phyloP scores from a whole-genome alignment of 441 rosid genomes.

The Eruca vesicaria region DNA sequence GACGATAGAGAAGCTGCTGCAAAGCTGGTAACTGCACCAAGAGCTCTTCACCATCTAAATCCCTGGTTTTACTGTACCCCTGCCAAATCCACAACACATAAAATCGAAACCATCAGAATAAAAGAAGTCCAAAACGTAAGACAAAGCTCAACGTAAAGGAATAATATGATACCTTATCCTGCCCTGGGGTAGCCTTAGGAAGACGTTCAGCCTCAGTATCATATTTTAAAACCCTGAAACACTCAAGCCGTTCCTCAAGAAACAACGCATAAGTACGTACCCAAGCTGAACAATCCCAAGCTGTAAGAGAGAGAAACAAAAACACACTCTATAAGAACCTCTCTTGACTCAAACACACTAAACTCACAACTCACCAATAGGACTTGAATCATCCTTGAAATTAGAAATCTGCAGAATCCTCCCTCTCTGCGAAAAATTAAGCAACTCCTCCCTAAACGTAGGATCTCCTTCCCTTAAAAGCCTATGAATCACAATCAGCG shows the following conservation, averaged over 20 bases:
- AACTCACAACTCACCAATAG: constrained; percentile 57
- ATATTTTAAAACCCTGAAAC: constrained; percentile 84
- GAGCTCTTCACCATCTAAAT: constrained; percentile 77
- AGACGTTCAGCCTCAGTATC: constrained; percentile 93
- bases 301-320: constrained; percentile 36
- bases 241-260: constrained; percentile 96
- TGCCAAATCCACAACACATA: constrained; percentile 32
- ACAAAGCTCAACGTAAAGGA: neutral
- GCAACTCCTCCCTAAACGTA: constrained; percentile 80
- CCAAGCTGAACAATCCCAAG: constrained; percentile 99
- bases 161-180: constrained; percentile 64
- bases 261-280: constrained; percentile 94
- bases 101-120: constrained; percentile 18
- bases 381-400: constrained; percentile 98
- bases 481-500: constrained; percentile 88
- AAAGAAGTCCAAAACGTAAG: neutral
- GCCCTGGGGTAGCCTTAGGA: constrained; percentile 73
- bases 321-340: neutral
- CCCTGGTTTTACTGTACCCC: constrained; percentile 93
- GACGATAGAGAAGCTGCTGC: constrained; percentile 88
- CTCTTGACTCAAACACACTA: neutral
- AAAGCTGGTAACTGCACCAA: constrained; percentile 89
- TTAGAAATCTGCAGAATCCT: constrained; percentile 85
- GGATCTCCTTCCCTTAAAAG: constrained; percentile 91
- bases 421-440: constrained; percentile 78